Conservation (phyloP, 495 filamentous ascomycete species). For the Rhizodiscina lignyota region DNA sequence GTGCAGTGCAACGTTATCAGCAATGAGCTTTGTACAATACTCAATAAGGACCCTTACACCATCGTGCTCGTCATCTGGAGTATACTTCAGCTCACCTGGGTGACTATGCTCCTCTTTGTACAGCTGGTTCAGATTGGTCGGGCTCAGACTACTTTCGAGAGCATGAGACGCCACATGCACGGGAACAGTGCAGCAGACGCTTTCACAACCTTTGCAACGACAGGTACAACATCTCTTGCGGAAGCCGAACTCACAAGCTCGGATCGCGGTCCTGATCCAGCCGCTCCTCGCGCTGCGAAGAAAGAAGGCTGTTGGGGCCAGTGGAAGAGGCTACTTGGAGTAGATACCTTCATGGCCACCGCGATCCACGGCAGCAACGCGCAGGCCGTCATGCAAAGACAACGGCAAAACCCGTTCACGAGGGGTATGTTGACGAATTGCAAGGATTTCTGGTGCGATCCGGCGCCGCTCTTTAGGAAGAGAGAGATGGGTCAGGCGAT, state of each 20-base stretch:
- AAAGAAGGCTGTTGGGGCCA: slow-evolving; percentile 48
- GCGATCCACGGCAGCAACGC: slow-evolving; percentile 29
- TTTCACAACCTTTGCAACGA: slow-evolving; percentile 61
- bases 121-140: slow-evolving; percentile 82
- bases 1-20: slow-evolving; percentile 60
- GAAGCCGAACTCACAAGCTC: slow-evolving; percentile 46
- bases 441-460: slow-evolving; percentile 91
- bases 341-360: slow-evolving; percentile 81
- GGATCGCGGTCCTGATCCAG: slow-evolving; percentile 25
- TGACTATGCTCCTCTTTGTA: slow-evolving; percentile 85
- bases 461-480: slow-evolving; percentile 61
- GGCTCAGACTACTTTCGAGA: slow-evolving; percentile 90
- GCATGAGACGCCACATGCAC: slow-evolving; percentile 60
- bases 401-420: slow-evolving; percentile 65
- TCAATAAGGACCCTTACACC: slow-evolving; percentile 71
- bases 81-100: slow-evolving; percentile 73
- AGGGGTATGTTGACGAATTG: slow-evolving; percentile 71
- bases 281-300: slow-evolving; percentile 23
- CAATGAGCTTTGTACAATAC: slow-evolving; percentile 48
- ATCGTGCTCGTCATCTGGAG: slow-evolving; percentile 64
- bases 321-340: slow-evolving; percentile 69
- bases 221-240: slow-evolving; percentile 47
- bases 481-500: slow-evolving; percentile 56
- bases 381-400: slow-evolving; percentile 36
- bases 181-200: slow-evolving; percentile 39